Evolutionary conservation across 1,284 basidiomycete species (phyloP).

Genomic region (Puccinia brachypodii): DNA sequence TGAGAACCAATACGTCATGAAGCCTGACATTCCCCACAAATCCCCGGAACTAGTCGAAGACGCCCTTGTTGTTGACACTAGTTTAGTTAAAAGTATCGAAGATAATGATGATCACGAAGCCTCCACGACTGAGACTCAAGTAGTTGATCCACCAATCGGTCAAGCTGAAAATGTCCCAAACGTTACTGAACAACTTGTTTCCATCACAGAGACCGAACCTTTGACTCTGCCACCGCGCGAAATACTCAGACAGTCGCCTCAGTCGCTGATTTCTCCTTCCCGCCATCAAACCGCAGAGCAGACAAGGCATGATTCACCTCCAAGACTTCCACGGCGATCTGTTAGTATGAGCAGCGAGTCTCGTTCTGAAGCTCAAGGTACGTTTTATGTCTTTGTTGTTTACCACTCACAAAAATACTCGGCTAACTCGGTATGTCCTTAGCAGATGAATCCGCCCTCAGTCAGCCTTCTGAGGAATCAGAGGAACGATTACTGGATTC

Average conservation of each 20-base stretch:
- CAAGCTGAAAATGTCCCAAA: not conserved
- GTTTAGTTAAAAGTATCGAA: not conserved
- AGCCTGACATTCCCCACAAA: not conserved
- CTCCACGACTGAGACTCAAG: not conserved
- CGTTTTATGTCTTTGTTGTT: not conserved
- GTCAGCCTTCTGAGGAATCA: constrained; percentile 20
- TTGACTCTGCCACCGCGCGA: not conserved
- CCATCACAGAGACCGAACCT: not conserved
- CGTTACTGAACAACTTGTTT: not conserved
- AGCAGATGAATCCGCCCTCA: constrained; percentile 35
- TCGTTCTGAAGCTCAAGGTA: constrained; percentile 9
- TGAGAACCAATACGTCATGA: too few relatives aligned
- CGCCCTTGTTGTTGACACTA: not conserved
- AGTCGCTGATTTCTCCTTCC: not conserved
- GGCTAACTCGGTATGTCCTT: not conserved
- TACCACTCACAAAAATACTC: not conserved
- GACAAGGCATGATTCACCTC: not conserved
- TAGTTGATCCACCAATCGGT: not conserved
- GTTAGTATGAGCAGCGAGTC: not conserved
- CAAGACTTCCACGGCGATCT: constrained; percentile 12
- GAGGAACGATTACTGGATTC: constrained; percentile 36
- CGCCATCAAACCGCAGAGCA: not conserved
- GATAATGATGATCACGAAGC: not conserved
- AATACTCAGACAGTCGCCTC: not conserved
- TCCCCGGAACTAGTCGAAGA: not conserved